phyloP scores from a whole-genome alignment of 441 rosid genomes.

The California macrophylla region DNA sequence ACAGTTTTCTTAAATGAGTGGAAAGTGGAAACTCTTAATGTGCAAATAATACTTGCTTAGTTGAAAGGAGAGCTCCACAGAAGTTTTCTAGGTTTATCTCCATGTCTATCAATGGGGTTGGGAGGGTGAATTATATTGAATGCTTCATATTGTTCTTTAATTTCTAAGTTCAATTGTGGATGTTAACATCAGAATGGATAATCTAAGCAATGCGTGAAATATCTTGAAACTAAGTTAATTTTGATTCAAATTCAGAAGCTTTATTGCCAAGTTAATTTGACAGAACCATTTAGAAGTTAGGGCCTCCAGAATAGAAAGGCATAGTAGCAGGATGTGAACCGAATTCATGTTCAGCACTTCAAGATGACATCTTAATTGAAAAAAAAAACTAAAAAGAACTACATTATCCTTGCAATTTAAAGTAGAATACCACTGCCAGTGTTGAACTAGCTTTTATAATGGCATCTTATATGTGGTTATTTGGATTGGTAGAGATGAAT shows the following conservation, averaged over 20 bases:
- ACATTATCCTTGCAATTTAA: background rate
- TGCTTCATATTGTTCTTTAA: background rate
- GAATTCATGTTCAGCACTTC: background rate
- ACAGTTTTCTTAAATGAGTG: background rate
- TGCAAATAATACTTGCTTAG: background rate
- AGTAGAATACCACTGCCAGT: background rate
- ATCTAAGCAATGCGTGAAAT: background rate
- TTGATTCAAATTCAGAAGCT: background rate
- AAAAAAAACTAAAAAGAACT: background rate
- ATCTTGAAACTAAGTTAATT: background rate
- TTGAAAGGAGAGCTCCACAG: background rate
- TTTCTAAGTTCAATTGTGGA: background rate
- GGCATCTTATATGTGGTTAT: background rate
- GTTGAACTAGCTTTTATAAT: constrained; percentile 1
- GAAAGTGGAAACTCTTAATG: background rate
- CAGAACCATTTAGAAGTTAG: background rate
- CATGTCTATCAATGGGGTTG: background rate
- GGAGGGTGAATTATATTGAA: background rate
- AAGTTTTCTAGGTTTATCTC: background rate
- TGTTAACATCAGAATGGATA: background rate
- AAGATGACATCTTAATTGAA: background rate
- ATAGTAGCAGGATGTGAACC: background rate
- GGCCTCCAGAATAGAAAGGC: background rate
- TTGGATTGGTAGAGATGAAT: background rate
- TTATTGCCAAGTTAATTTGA: background rate